Base-by-base conservation (phyloP, 2,329 filamentous ascomycete genomes). In the Aspergillus luchuensis region DNA sequence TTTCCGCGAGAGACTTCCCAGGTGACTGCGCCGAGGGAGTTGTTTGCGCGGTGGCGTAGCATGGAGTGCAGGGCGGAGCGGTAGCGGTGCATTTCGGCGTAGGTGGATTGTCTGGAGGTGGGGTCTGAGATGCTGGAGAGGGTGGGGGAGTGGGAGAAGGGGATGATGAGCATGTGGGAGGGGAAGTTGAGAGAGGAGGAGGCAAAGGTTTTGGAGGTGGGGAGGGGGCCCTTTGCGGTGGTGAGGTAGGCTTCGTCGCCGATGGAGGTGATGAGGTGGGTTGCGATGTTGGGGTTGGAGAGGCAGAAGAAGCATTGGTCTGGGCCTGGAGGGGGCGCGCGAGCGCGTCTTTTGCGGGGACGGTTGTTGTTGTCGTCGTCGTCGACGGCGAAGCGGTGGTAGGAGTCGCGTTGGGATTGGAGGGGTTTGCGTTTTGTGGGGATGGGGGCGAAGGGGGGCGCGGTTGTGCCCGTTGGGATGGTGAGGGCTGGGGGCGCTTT, bases 221-320 rank as follows among this genome's bases (percentile, higher is more conserved):
- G 89, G 0, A 99, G 82, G 5, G 95, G 93, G 0, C 95, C 95
- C 75, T 97, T 97, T 61, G 95, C 92, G 23, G 90, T 95, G 28
- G 95, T 96, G 57, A 98, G 79, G 75, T 98, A 98, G 57, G 88
- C 85, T 62, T 96, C 90, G 17, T 92, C 88, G 56, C 91, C 95
- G 65, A 99, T 94, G 25, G 90, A 92, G 66, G 90, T 90, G 69
- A 97, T 89, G 76, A 99, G 90, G 77, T 99, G 94, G 1, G 89
- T 89, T 56, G 91, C 90, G 48, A 95, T 81, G 62, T 89, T 90
- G 5, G 90, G 87, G 74, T 96, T 97, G 5, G 91, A 93, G 10
- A 99, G 84, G 73, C 95, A 99, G 80, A 99, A 98, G 81, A 95
- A 99, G 79, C 95, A 99, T 70, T 89, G 85, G 56, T 89, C 88